Conservation (phyloP, 2,329 filamentous ascomycete species). For the Beauveria scarabaeidicola region DNA sequence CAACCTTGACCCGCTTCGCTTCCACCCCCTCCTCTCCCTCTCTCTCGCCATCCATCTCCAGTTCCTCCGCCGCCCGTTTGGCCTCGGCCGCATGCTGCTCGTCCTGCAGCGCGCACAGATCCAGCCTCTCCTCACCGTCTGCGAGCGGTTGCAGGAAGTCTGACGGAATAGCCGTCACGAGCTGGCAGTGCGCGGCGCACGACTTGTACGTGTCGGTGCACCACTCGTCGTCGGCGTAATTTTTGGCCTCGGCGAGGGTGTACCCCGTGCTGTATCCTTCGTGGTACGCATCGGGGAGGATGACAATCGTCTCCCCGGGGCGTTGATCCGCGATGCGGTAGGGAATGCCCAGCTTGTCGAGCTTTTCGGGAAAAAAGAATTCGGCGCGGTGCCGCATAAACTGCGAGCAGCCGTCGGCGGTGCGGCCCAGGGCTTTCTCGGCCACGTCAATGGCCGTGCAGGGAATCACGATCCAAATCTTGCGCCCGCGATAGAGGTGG, state of each 20-base stretch:
- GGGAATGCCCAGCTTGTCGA: slow-evolving; percentile 29
- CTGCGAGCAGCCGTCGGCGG: slow-evolving; percentile 25
- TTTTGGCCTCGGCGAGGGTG: slow-evolving; percentile 32
- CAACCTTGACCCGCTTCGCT: neutral
- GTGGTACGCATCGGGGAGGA: slow-evolving; percentile 32
- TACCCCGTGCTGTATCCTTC: slow-evolving; percentile 34
- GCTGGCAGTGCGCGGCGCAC: slow-evolving; percentile 24
- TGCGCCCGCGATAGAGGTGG: slow-evolving; percentile 31
- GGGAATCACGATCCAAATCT: slow-evolving; percentile 32
- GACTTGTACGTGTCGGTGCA: slow-evolving; percentile 27
- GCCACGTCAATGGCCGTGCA: slow-evolving; percentile 27
- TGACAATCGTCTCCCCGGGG: slow-evolving; percentile 31
- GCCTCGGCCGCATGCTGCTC: neutral
- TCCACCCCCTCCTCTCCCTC: neutral
- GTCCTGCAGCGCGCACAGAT: slow-evolving; percentile 25
- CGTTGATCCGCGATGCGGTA: slow-evolving; percentile 30
- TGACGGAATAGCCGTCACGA: slow-evolving; percentile 28
- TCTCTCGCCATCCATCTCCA: neutral
- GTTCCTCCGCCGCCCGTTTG: neutral
- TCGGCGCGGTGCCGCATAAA: slow-evolving; percentile 34
- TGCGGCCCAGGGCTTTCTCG: slow-evolving; percentile 26
- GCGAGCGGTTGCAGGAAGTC: slow-evolving; percentile 24
- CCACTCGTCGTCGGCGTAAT: slow-evolving; percentile 30
- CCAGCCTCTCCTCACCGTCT: slow-evolving; percentile 25
- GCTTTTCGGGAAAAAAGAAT: slow-evolving; percentile 32